Evolutionary conservation across 257 asterid genomes (phyloP), one percentile per base, ranked within the genome.

Genomic region (Fraxinus anomala): DNA sequence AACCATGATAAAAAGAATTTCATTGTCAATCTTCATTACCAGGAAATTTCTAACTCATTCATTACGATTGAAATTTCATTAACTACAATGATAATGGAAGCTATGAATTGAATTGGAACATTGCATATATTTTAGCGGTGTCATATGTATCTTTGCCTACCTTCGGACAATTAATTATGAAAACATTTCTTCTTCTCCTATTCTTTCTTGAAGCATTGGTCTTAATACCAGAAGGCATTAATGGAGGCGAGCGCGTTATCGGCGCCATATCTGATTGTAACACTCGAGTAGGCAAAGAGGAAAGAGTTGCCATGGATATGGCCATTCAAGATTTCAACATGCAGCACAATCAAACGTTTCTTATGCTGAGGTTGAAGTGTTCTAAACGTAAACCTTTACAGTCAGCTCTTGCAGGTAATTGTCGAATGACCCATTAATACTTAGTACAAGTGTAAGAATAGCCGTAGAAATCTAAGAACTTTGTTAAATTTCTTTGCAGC

Each of bases 391-490:
- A 77, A 72, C 80, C 88, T 65, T 14, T 74, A 36, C 82, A 63
- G n/a, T 86, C 88, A 6, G 76, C 87, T 36, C 82, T 63, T 69
- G 80, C 85, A 9, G 88, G 90, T 87, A 87, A 74, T 33, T 19
- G 3, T 44, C 5, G 19, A 72, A 26, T 2, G n/a, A 6, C 37
- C 42, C 5, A 49, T 21, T 66, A 39, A 9, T 39, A 39, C 16
- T 24, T 7, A n/a, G 24, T 9, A 26, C 0, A 5, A 16, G 6
- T 28, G 0, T 67, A 47, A 47, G 2, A 47, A 5, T 17, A 14
- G n/a, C 7, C 6, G 1, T 1, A 51, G 61, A 51, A 51, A 51
- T 51, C 61, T 14, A 66, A 51, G 0, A 47, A 47, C 2, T n/a
- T 31, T 36, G 16, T 13, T 1, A 51, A 26, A 8, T 74, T 33